Percentiles rank a stretch among this genome's conserved stretches.
phyloP scores from a whole-genome alignment of 2,329 filamentous ascomycete species.

The Tolypocladium tropicale region DNA sequence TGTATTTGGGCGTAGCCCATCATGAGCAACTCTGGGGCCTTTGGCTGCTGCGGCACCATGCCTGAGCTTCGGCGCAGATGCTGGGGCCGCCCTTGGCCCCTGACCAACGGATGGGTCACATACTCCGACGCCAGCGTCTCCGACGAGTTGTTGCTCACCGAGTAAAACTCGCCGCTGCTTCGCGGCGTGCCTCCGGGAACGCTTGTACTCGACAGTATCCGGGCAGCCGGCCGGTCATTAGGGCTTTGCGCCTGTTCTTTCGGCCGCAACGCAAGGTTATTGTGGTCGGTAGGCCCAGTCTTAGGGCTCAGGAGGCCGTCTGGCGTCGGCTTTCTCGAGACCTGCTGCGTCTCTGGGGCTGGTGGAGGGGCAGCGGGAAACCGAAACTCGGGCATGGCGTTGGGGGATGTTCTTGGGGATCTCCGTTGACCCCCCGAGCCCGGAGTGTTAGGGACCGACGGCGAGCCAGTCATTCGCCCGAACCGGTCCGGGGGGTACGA shows the following conservation, averaged over 20 bases:
- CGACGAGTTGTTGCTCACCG: conserved; percentile 86
- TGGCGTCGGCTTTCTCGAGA: conserved; percentile 18
- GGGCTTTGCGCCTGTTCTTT: conserved; percentile 38
- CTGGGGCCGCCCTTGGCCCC: conserved; percentile 26
- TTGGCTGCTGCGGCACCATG: conserved; percentile 31
- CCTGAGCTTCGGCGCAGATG: conserved; percentile 38
- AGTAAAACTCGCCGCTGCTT: conserved; percentile 92
- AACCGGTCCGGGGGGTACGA: conserved; percentile 43
- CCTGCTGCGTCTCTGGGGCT: conserved; percentile 20
- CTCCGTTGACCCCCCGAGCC: conserved; percentile 21
- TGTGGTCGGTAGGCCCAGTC: conserved; percentile 20
- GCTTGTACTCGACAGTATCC: conserved; percentile 70
- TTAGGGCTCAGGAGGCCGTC: conserved; percentile 31
- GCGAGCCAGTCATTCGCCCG: conserved; percentile 27
- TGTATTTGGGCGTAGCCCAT: conserved; percentile 97
- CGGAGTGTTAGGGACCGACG: conserved; percentile 37
- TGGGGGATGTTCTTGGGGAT: conserved; percentile 30
- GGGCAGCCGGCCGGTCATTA: conserved; percentile 48
- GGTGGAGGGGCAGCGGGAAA: conserved; percentile 41
- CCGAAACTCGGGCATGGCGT: conserved; percentile 43
- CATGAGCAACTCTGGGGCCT: conserved; percentile 70
- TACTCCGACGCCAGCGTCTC: conserved; percentile 92
- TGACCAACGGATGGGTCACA: conserved; percentile 38
- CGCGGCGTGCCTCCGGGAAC: conserved; percentile 66
- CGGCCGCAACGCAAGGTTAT: conserved; percentile 25